Evolutionary conservation across 352 stramenopile genomes (phyloP), one percentile per base, ranked within the genome.

Genomic region (Globisporangium camurandrum): DNA sequence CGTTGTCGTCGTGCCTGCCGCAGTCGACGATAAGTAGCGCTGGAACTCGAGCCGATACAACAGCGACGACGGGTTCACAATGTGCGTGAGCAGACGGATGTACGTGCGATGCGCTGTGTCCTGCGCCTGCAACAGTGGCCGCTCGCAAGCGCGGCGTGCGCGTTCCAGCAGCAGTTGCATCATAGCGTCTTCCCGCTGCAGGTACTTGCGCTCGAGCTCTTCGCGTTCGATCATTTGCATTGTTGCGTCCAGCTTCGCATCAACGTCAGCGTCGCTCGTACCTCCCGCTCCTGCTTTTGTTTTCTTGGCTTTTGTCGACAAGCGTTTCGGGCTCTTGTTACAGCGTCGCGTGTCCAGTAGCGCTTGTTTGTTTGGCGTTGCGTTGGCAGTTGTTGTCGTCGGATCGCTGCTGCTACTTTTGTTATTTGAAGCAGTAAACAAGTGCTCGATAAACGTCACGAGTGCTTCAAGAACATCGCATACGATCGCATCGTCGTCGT

Each of bases 121-220:
- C 59, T 88, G 69, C 12, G 58, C 36, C 16, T 69, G 66, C 1
- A 88, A 53, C 7, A 71, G 31, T 8, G 68, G 70, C 23, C 72
- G 61, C 47, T 86, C 77, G 7, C 69, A 3, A 1, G 30, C 34
- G 1, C 77, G 62, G 22, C 62, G 59, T 54, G 56, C 62, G 12
- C 70, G 56, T 22, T 88, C 77, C 0, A 88, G 28, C 28, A 67
- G 67, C 28, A 88, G 65, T 5, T 54, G 30, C 66, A 84, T 78
- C 5, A 51, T 38, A 9, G 64, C 53, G 34, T 87, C 72, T 50
- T 87, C 75, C 0, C 26, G 42, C 26, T 68, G 56, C 62, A 85
- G 63, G 0, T 58, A 37, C 55, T 75, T 80, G 2, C 64, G 47
- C 23, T 84, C 70, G 34, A 54, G 50, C 12, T 85, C 62, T 55